These are phyloP conservation scores for Diaporthe vexans DNA, from an alignment of 2,329 filamentous ascomycete genomes.

Conservation along the genomic window DNA sequence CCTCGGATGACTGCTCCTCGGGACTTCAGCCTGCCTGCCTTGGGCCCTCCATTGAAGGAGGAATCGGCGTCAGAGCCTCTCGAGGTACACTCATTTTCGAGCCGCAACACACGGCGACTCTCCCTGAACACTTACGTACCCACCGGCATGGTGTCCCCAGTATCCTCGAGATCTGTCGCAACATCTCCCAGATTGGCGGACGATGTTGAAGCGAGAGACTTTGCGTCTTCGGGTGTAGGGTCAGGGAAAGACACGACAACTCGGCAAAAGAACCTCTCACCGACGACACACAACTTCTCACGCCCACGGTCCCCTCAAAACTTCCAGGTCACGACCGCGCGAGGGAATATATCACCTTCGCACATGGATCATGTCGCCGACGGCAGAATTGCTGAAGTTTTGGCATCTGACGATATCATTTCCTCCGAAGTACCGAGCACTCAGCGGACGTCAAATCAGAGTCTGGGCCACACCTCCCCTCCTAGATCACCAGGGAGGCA, in stretches of 20 bases:
- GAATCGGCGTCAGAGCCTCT: neutral
- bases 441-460: slow-evolving; percentile 16
- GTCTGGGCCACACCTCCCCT: neutral
- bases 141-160: slow-evolving; percentile 28
- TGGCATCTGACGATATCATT: neutral
- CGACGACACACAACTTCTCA: slow-evolving; percentile 34
- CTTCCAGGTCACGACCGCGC: neutral
- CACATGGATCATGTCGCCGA: neutral
- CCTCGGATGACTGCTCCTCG: neutral
- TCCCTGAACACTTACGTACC: slow-evolving; percentile 36
- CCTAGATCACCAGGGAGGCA: slow-evolving; percentile 11
- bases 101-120: slow-evolving; percentile 25
- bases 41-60: neutral
- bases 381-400: neutral
- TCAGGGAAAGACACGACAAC: neutral
- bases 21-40: neutral
- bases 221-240: neutral
- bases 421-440: neutral
- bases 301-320: slow-evolving; percentile 24
- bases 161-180: neutral
- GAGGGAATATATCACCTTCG: neutral
- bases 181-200: neutral
- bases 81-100: slow-evolving; percentile 1
- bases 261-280: slow-evolving; percentile 17
- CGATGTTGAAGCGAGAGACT: slow-evolving; percentile 14